Conservation (phyloP, 2,329 filamentous ascomycete species). For the Chrysosporium keratinophilum region DNA sequence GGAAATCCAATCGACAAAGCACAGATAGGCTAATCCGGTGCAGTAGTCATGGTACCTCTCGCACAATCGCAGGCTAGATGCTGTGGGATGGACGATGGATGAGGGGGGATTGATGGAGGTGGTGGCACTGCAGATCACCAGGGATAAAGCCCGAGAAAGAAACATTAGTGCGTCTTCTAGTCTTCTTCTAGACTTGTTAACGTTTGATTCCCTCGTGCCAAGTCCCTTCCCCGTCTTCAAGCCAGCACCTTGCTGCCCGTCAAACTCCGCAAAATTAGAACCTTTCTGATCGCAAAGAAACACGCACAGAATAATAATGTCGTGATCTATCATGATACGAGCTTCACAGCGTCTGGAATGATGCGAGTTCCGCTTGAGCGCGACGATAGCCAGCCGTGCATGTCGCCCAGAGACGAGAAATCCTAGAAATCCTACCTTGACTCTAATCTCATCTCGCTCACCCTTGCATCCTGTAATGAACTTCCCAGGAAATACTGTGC, state of each 20-base stretch:
- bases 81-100: background rate
- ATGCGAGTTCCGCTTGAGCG: background rate
- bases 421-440: slow-evolving; percentile 11
- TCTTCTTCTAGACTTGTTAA: background rate
- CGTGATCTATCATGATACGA: background rate
- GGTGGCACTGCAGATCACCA: background rate
- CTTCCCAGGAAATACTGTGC: background rate
- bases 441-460: background rate
- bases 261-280: too few species aligned
- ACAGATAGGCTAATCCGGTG: too few species aligned
- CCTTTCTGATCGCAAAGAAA: too few species aligned
- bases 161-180: slow-evolving; percentile 2
- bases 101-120: background rate
- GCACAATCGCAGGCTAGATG: background rate
- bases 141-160: background rate
- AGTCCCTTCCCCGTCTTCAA: background rate
- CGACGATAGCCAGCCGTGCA: background rate
- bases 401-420: background rate
- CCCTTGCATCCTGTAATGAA: background rate
- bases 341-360: background rate
- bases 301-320: too few species aligned
- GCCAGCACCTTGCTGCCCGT: background rate
- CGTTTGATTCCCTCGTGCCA: background rate
- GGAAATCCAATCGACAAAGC: too few species aligned
- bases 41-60: background rate